Base-by-base conservation (phyloP, 768 basidiomycete species). In the Suillus sp. region DNA sequence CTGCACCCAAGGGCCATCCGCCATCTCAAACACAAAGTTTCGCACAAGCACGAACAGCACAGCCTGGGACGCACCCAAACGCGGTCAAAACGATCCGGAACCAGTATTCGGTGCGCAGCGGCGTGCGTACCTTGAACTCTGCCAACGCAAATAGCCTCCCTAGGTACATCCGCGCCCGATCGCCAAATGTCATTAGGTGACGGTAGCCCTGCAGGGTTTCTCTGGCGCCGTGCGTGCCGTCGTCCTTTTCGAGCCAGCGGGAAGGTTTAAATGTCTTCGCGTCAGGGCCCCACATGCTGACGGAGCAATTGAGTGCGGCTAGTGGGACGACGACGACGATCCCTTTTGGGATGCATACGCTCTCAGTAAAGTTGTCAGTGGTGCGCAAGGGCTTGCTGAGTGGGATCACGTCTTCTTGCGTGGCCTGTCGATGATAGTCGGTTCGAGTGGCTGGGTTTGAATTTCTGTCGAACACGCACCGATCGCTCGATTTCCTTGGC, bases 91-190 rank as follows among this genome's bases (percentile, higher is more conserved):
- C 5, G 11, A 18, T 18, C 38, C 18, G 37, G 25, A 38, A 20
- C 9, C 5, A 13, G 40, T 22, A 10, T 8, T 22, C 13, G 7
- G 7, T 35, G 16, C 16, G 18, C 55, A 55, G 54, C 35, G n/a
- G n/a, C n/a, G n/a, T 27, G 30, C 25, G 37, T 40, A 80, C 80
- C 77, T 81, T 82, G 65, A 80, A 71, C 62, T 80, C 76, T 0
- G 77, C 72, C n/a, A 81, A 61, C 4, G 80, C 80, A 63, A 83
- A 83, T 16, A 68, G 70, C 48, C 75, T 78, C 18, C 83, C 82
- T 16, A 82, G 71, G 65, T 82, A 84, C n/a, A 71, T 75, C 40
- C 81, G 71, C 3, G 79, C 78, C 0, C 83, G 82, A 60, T 83
- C 81, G 2, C 74, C 65, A 63, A 83, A 83, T 1, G 79, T 80